Percentiles rank a stretch among this genome's conserved stretches.
Evolutionary conservation across 179 eudicot genomes (phyloP).

Genomic region (Actinidia polygama): DNA sequence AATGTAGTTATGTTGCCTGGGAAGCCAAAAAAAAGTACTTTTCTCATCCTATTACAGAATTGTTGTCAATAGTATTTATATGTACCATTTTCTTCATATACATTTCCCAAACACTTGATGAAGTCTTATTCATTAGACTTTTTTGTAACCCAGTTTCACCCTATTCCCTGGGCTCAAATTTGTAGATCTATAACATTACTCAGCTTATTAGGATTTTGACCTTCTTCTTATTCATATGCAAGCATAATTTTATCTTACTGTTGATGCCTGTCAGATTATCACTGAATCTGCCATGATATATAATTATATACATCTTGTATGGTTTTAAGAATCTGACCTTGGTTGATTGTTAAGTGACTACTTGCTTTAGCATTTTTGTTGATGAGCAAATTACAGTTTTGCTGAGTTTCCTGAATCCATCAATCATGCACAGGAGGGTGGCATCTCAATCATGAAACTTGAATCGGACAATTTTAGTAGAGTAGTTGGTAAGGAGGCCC

Average conservation of each 20-base stretch:
- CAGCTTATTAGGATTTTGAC: not conserved
- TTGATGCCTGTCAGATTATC: not conserved
- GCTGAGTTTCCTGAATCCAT: not conserved
- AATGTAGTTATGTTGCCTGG: not conserved
- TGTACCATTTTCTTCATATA: not conserved
- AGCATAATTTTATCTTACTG: slow-evolving; percentile 1
- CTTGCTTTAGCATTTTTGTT: not conserved
- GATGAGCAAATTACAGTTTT: not conserved
- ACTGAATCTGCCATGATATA: not conserved
- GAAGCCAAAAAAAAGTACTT: not conserved
- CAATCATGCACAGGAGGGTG: slow-evolving; percentile 20
- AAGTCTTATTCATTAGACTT: not conserved
- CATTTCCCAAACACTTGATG: not conserved
- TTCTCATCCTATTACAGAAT: not conserved
- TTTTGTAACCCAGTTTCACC: not conserved
- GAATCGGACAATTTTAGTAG: slow-evolving; percentile 20
- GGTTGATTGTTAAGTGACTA: not conserved
- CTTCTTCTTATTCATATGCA: not conserved
- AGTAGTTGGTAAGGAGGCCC: slow-evolving; percentile 19
- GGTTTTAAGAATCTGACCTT: not conserved
- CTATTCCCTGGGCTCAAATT: not conserved
- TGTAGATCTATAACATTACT: not conserved
- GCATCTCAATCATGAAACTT: slow-evolving; percentile 19
- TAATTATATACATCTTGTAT: not conserved
- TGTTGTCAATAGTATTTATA: not conserved